Evolutionary conservation across 257 asterid species (phyloP).

Genomic region (Solanum commersonii): DNA sequence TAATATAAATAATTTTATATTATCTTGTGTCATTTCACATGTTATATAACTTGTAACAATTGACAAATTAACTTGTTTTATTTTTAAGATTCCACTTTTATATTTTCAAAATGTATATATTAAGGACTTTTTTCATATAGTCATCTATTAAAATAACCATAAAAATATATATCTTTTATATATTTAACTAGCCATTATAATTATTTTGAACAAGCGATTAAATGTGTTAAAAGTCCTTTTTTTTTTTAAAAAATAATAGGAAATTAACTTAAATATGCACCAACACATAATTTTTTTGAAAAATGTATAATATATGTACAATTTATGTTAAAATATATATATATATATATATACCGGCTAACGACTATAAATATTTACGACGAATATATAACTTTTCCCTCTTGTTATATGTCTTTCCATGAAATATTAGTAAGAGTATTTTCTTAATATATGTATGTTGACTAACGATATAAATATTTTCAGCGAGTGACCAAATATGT

Average conservation of each 20-base stretch:
- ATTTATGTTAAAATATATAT: background rate
- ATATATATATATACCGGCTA: background rate
- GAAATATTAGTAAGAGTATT: background rate
- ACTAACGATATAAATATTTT: background rate
- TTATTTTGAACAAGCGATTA: background rate
- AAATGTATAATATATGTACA: background rate
- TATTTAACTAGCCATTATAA: background rate
- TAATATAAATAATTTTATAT: background rate
- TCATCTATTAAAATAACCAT: background rate
- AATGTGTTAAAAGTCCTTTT: background rate
- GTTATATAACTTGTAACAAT: background rate
- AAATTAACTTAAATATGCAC: background rate
- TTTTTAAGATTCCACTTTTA: background rate
- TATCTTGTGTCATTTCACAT: background rate
- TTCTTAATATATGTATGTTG: too few relatives aligned
- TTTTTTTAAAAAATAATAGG: fast-evolving
- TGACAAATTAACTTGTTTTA: background rate
- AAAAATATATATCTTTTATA: background rate
- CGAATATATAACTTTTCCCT: background rate
- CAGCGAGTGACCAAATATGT: background rate
- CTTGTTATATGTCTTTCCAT: background rate
- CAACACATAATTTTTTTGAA: background rate
- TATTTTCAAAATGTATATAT: background rate
- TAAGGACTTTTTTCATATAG: background rate
- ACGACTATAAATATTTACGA: background rate